phyloP scores from a whole-genome alignment of 2,329 filamentous ascomycete genomes.

The Colletotrichum sp. region DNA sequence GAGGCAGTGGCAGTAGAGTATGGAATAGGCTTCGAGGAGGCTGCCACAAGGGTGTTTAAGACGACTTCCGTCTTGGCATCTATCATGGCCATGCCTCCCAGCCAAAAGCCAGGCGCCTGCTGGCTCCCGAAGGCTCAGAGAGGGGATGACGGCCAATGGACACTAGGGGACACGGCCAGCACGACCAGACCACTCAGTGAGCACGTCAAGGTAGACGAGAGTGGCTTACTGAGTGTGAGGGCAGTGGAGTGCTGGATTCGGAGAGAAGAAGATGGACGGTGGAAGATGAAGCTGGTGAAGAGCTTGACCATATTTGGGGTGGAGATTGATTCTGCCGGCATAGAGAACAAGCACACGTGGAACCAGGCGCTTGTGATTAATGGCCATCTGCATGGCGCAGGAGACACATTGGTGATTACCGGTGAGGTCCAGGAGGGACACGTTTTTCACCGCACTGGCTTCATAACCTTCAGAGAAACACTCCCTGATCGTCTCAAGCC shows the following conservation, averaged over 20 bases:
- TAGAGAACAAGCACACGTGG: background rate
- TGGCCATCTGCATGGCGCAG: fast-evolving
- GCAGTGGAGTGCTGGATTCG: background rate
- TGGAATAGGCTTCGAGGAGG: background rate
- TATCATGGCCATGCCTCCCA: background rate
- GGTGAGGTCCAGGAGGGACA: background rate
- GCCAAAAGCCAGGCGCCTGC: background rate
- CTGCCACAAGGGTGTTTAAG: background rate
- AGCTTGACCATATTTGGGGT: background rate
- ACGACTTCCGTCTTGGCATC: background rate
- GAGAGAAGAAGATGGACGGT: background rate
- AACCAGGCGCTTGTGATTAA: background rate
- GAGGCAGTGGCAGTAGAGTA: background rate
- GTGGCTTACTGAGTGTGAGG: fast-evolving
- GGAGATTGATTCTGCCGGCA: background rate
- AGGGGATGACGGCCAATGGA: background rate
- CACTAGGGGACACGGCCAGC: background rate
- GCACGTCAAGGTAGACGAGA: fast-evolving
- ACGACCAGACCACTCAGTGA: background rate
- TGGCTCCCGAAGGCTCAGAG: background rate
- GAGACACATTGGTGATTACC: background rate
- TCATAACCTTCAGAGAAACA: background rate
- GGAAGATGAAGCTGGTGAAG: background rate
- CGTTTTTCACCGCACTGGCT: background rate
- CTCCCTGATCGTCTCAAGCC: background rate